phyloP scores from a whole-genome alignment of 2,329 filamentous ascomycete genomes.

The Neofusicoccum sp. region DNA sequence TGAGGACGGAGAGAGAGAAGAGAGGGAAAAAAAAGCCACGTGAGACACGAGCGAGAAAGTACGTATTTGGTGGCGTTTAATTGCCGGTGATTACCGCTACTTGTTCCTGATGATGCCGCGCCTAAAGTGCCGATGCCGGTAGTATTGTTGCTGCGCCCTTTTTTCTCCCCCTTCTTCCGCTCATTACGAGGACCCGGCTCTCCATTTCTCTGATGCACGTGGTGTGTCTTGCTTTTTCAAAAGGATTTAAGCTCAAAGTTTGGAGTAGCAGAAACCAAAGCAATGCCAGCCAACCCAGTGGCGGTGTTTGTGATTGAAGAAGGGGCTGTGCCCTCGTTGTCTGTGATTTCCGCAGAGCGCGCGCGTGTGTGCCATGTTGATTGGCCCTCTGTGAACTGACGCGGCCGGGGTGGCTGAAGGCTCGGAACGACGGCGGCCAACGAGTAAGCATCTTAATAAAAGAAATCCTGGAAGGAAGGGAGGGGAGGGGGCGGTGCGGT shows the following conservation, averaged over 20 bases:
- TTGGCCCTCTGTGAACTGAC: neutral
- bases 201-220: neutral
- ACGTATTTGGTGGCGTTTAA: too few relatives aligned
- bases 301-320: conserved; percentile 2
- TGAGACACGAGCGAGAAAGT: too few relatives aligned
- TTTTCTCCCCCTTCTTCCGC: neutral
- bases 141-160: neutral
- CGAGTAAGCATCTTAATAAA: too few relatives aligned
- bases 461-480: too few relatives aligned
- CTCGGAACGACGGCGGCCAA: too few relatives aligned
- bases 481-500: too few relatives aligned
- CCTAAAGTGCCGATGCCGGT: neutral
- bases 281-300: neutral
- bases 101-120: too few relatives aligned
- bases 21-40: too few relatives aligned
- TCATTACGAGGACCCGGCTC: neutral
- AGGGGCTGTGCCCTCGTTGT: neutral
- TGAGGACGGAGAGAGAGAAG: too few relatives aligned
- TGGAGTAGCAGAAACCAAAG: neutral
- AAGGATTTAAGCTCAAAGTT: neutral
- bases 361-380: conserved; percentile 1
- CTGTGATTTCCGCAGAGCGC: neutral
- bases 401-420: neutral
- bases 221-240: neutral
- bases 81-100: too few relatives aligned